Evolutionary conservation across 352 stramenopile genomes (phyloP).

Genomic region (Pythium scleroteichum): DNA sequence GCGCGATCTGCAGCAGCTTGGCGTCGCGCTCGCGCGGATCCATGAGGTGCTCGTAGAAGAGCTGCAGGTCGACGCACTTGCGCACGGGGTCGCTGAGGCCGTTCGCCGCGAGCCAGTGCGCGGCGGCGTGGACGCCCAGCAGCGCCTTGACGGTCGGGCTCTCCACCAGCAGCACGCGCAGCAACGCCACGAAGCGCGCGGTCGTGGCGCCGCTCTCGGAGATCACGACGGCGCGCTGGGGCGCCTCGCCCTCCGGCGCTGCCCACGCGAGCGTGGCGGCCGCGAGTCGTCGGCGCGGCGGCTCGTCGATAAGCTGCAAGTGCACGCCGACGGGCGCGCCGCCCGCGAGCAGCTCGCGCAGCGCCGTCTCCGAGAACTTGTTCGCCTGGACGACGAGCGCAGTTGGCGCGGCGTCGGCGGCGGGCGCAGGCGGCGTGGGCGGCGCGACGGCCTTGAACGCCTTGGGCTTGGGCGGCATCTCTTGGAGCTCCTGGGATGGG

Average conservation of each 20-base stretch:
- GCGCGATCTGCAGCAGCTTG: conserved; percentile 7
- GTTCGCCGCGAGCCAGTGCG: conserved; percentile 16
- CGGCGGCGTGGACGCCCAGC: conserved; percentile 7
- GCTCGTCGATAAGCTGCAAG: conserved; percentile 1
- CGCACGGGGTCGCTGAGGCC: not conserved
- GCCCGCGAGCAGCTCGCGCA: not conserved
- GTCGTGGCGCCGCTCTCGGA: not conserved
- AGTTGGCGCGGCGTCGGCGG: not conserved
- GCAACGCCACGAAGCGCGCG: not conserved
- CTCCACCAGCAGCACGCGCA: conserved; percentile 18
- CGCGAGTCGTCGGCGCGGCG: not conserved
- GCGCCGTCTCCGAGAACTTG: not conserved
- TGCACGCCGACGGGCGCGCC: conserved; percentile 5
- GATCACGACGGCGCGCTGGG: not conserved
- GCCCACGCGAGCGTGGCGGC: conserved; percentile 7
- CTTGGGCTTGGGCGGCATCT: conserved; percentile 1
- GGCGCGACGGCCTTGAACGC: no score
- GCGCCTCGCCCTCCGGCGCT: not conserved
- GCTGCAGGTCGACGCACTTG: conserved; percentile 34
- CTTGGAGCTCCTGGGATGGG: conserved; percentile 1
- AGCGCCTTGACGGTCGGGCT: conserved; percentile 14
- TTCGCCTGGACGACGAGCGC: not conserved
- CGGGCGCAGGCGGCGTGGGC: not conserved
- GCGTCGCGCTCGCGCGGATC: conserved; percentile 16
- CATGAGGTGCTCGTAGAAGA: conserved; percentile 29